Base-by-base conservation (phyloP, 1,284 basidiomycete genomes). In the Schizophyllum amplum region DNA sequence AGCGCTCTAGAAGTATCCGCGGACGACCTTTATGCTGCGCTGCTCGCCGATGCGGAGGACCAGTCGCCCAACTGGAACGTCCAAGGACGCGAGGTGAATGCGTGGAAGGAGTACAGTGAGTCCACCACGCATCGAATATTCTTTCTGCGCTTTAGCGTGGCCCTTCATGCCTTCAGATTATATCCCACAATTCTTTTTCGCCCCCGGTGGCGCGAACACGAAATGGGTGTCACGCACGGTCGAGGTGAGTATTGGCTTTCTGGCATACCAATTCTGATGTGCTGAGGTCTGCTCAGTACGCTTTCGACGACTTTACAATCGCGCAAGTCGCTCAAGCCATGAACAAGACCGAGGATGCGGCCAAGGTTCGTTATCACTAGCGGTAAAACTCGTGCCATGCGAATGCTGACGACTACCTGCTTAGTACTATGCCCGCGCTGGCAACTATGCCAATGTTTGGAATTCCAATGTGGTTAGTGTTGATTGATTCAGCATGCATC, bases 291-390 rank as follows among this genome's bases (percentile, higher is more conserved):
- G 13, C 42, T 15, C 58, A 84, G 82, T 75, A 83, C 60, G 75
- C 82, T 0, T 84, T 83, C 63, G 75, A 75, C 53, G 82, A 88
- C 64, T 88, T 88, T 63, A 69, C 79, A 4, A 79, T 86, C 55
- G 78, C 82, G 2, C 82, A 84, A 71, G 82, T 84, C 17, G 79
- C 83, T 0, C 79, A 78, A 61, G 63, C 75, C 5, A 69, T 84
- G 5, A 78, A 78, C 20, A 77, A 75, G 53, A 70, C 66, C 0
- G 71, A 66, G 13, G 82, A 83, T 63, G 74, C 68, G 24, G 59
- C 65, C 25, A 83, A 83, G 71, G 82, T 81, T 54, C 4, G 60
- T 49, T 11, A 26, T 25, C 27, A 17, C 23, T 4, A 42, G 33
- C 33, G 33, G n/a, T 17, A 9, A 22, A 22, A 42, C 7, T 51